phyloP scores from a whole-genome alignment of 257 asterid species.

The Lithospermum erythrorhizon region DNA sequence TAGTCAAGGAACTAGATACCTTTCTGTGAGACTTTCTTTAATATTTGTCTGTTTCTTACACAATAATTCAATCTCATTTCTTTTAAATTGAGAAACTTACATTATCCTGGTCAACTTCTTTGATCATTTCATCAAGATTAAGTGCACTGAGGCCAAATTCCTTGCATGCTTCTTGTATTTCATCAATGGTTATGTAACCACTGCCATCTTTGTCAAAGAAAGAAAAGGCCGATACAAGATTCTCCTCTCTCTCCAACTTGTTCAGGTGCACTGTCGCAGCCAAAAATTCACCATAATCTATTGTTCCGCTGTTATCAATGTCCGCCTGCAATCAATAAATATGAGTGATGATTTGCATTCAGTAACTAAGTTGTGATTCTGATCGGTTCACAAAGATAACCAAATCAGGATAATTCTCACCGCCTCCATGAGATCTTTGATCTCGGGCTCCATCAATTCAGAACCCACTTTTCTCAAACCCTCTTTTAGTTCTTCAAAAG shows the following conservation, averaged over 20 bases:
- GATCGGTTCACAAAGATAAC: slow-evolving; percentile 1
- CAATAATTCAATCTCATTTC: neutral
- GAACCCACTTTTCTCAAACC: slow-evolving; percentile 84
- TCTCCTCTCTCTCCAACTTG: slow-evolving; percentile 90
- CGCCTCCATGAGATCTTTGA: slow-evolving; percentile 82
- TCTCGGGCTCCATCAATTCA: slow-evolving; percentile 90
- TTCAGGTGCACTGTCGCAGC: slow-evolving; percentile 94
- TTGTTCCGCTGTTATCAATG: slow-evolving; percentile 82
- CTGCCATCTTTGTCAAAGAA: slow-evolving; percentile 90
- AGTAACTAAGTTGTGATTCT: neutral
- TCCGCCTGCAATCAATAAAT: slow-evolving; percentile 50
- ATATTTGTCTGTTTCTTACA: neutral
- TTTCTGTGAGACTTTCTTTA: neutral
- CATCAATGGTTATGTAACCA: slow-evolving; percentile 88
- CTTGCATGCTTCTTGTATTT: slow-evolving; percentile 92
- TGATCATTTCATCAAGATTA: slow-evolving; percentile 80
- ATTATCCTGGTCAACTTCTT: slow-evolving; percentile 82
- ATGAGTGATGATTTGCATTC: neutral
- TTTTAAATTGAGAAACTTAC: slow-evolving; percentile 28
- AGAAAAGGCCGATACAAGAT: slow-evolving; percentile 70
- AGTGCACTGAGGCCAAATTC: slow-evolving; percentile 79
- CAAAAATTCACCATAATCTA: slow-evolving; percentile 93
- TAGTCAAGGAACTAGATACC: too few species aligned
- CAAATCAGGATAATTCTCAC: slow-evolving; percentile 24
- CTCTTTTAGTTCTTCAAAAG: slow-evolving; percentile 87